Evolutionary conservation across 345 rosid genomes (phyloP).

Genomic region (Bruguiera parviflora): DNA sequence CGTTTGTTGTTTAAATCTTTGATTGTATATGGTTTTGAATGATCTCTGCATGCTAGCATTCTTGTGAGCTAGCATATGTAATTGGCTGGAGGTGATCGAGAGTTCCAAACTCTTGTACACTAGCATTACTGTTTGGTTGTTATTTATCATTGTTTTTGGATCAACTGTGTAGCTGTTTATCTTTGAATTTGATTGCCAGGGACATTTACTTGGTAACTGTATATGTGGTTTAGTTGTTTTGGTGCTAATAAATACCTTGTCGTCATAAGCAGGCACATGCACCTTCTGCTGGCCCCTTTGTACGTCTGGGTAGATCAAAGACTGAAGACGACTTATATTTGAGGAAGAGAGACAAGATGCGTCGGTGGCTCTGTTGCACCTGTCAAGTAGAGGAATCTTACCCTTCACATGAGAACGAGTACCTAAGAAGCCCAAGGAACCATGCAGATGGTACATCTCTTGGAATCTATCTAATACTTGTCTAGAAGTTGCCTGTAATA

Average conservation of each 20-base stretch:
- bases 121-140: too few species aligned
- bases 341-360: slow-evolving; percentile 81
- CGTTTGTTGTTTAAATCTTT: too few species aligned
- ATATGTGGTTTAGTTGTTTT: background rate
- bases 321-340: slow-evolving; percentile 44
- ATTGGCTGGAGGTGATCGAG: too few species aligned
- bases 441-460: slow-evolving; percentile 56
- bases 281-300: slow-evolving; percentile 48
- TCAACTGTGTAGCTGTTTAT: too few species aligned
- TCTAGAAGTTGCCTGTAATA: background rate
- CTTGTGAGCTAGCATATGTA: too few species aligned
- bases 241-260: background rate
- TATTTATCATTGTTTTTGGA: too few species aligned
- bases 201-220: background rate
- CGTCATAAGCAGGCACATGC: slow-evolving; percentile 48
- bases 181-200: background rate
- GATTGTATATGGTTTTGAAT: too few species aligned
- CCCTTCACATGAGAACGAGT: slow-evolving; percentile 55
- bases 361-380: slow-evolving; percentile 91
- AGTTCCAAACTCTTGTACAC: too few species aligned
- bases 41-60: too few species aligned
- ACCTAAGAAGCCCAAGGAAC: slow-evolving; percentile 48
- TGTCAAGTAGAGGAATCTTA: slow-evolving; percentile 78
- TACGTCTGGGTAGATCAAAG: slow-evolving; percentile 48
- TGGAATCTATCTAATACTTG: background rate